These are phyloP conservation scores for Simplicillium aogashimaense DNA, from an alignment of 2,329 filamentous ascomycete genomes.

Conservation along the genomic window DNA sequence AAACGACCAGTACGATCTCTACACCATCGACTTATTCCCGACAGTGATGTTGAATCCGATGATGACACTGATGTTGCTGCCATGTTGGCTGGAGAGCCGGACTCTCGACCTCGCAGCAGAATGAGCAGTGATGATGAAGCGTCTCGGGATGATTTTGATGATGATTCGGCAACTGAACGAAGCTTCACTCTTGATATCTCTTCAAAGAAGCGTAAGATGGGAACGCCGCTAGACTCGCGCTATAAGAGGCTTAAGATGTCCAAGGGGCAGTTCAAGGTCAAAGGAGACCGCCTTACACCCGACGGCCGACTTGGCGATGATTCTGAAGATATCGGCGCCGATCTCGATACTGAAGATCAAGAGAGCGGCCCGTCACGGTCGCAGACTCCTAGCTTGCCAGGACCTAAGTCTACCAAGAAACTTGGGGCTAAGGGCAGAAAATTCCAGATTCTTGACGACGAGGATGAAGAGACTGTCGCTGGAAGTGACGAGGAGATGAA, in stretches of 20 bases:
- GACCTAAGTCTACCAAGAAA: constrained; percentile 34
- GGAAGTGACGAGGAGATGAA: constrained; percentile 17
- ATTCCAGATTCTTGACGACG: constrained; percentile 52
- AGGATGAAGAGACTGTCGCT: constrained; percentile 31
- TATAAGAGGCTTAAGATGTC: constrained; percentile 74
- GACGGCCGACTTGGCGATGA: constrained; percentile 36
- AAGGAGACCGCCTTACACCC: constrained; percentile 41
- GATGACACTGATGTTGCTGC: constrained; percentile 61
- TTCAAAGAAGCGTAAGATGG: constrained; percentile 65
- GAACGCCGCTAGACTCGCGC: constrained; percentile 53
- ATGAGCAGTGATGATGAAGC: constrained; percentile 52
- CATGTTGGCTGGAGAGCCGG: constrained; percentile 75
- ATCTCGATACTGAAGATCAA: constrained; percentile 37
- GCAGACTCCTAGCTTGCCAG: constrained; percentile 31
- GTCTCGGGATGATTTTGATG: constrained; percentile 41
- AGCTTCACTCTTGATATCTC: constrained; percentile 57
- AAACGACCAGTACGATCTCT: constrained; percentile 64
- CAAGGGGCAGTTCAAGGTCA: constrained; percentile 67
- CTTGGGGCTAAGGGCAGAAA: constrained; percentile 51
- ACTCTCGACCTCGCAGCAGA: constrained; percentile 72
- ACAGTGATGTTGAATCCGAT: constrained; percentile 74
- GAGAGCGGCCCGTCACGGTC: constrained; percentile 33
- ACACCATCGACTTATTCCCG: constrained; percentile 59
- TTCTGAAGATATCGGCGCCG: constrained; percentile 39
- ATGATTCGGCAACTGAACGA: constrained; percentile 62